These are phyloP conservation scores for Phialophora expanda DNA, from an alignment of 2,329 filamentous ascomycete genomes.

Conservation along the genomic window DNA sequence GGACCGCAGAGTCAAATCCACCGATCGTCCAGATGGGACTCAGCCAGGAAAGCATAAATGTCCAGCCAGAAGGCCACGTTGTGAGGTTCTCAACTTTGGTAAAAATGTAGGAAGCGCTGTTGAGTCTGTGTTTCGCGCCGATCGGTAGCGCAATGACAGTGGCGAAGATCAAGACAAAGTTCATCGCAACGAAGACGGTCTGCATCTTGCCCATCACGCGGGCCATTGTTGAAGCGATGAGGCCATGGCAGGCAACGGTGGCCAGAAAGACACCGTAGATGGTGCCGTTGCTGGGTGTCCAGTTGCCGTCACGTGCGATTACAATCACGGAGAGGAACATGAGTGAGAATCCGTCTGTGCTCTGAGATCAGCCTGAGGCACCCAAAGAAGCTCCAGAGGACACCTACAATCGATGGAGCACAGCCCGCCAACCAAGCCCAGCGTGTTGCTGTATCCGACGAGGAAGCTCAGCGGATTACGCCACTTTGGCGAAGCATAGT, in stretches of 20 bases:
- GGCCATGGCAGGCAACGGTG: slow-evolving; percentile 60
- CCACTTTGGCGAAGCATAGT: slow-evolving; percentile 60
- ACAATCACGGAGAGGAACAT: slow-evolving; percentile 66
- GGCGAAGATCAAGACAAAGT: slow-evolving; percentile 61
- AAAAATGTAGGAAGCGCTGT: slow-evolving; percentile 60
- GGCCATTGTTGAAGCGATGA: slow-evolving; percentile 59
- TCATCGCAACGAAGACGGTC: slow-evolving; percentile 61
- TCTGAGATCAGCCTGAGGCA: background rate
- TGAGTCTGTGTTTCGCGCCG: slow-evolving; percentile 49
- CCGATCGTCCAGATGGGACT: slow-evolving; percentile 66
- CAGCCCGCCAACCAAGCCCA: slow-evolving; percentile 65
- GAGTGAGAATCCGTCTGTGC: slow-evolving; percentile 55
- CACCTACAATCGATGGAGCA: slow-evolving; percentile 64
- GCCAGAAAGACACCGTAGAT: slow-evolving; percentile 64
- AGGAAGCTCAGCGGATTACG: slow-evolving; percentile 65
- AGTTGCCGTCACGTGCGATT: slow-evolving; percentile 61
- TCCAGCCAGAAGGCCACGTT: slow-evolving; percentile 62
- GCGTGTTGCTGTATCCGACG: slow-evolving; percentile 66
- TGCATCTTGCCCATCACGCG: slow-evolving; percentile 66
- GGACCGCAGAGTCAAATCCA: slow-evolving; percentile 58
- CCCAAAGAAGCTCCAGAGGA: background rate
- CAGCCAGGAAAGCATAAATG: slow-evolving; percentile 66
- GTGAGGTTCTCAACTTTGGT: slow-evolving; percentile 62
- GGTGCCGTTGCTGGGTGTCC: slow-evolving; percentile 60
- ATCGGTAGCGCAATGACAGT: slow-evolving; percentile 64